phyloP scores from a whole-genome alignment of 2,329 filamentous ascomycete species.

The Ceratocystis harringtonii region DNA sequence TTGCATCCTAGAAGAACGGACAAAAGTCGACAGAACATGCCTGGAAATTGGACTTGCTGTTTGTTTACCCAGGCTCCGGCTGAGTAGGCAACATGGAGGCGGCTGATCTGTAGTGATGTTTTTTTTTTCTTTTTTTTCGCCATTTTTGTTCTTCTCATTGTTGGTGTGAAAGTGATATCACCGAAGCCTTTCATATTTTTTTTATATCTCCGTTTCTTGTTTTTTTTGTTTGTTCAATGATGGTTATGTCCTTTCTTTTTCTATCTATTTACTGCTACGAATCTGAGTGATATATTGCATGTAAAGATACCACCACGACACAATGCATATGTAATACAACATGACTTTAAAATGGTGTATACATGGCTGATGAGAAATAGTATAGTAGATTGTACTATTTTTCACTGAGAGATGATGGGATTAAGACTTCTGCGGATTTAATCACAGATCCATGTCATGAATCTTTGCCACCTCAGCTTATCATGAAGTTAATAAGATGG shows the following conservation, averaged over 20 bases:
- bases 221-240: constrained; percentile 7
- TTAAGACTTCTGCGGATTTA: too few relatives aligned
- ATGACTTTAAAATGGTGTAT: not conserved
- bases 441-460: too few relatives aligned
- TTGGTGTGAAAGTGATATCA: not conserved
- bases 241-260: constrained; percentile 5
- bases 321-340: not conserved
- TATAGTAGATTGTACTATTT: not conserved
- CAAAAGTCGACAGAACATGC: not conserved
- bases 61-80: not conserved
- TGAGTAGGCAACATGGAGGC: not conserved
- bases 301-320: too few relatives aligned
- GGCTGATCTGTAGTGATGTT: not conserved
- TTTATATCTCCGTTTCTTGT: not conserved
- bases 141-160: not conserved
- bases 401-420: too few relatives aligned
- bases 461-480: too few relatives aligned
- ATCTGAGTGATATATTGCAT: not conserved
- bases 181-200: constrained; percentile 5
- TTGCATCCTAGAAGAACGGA: not conserved
- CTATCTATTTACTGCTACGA: not conserved
- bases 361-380: not conserved
- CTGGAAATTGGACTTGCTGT: not conserved
- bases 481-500: too few relatives aligned
- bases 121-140: not conserved